These are phyloP conservation scores for Zygosaccharomyces kombuchaensis DNA, from an alignment of 805 yeast genomes.

Conservation along the genomic window DNA sequence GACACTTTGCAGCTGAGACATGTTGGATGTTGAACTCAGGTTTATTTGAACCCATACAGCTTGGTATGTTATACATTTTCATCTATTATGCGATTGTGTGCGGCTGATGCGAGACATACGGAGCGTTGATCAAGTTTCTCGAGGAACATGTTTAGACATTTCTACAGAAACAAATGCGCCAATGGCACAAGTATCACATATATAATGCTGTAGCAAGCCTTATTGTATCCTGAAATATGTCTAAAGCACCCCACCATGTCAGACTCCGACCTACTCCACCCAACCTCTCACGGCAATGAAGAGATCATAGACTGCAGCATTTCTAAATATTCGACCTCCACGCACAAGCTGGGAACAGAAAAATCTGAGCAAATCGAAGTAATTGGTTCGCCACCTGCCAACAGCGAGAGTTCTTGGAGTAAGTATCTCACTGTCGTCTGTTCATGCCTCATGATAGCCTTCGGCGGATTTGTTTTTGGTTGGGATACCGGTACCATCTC, in stretches of 20 bases:
- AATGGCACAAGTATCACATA: not conserved
- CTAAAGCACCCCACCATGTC: not conserved
- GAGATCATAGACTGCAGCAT: not conserved
- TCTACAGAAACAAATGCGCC: not conserved
- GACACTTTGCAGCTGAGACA: too few relatives aligned
- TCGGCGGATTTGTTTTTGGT: conserved; percentile 56
- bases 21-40: too few relatives aligned
- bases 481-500: conserved; percentile 78
- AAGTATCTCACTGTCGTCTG: conserved; percentile 29
- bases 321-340: not conserved
- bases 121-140: conserved; percentile 1
- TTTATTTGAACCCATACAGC: not conserved
- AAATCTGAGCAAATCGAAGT: not conserved
- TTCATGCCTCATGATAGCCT: conserved; percentile 37
- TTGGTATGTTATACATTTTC: not conserved
- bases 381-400: not conserved
- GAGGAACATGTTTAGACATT: not conserved
- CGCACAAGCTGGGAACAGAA: not conserved
- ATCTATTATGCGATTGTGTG: not conserved
- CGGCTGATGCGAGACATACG: conserved; percentile 4
- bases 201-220: not conserved
- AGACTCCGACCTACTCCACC: not conserved
- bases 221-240: not conserved
- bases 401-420: not conserved
- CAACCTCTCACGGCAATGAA: not conserved